phyloP scores from a whole-genome alignment of 2,329 filamentous ascomycete genomes.

The Fusarium equiseti region DNA sequence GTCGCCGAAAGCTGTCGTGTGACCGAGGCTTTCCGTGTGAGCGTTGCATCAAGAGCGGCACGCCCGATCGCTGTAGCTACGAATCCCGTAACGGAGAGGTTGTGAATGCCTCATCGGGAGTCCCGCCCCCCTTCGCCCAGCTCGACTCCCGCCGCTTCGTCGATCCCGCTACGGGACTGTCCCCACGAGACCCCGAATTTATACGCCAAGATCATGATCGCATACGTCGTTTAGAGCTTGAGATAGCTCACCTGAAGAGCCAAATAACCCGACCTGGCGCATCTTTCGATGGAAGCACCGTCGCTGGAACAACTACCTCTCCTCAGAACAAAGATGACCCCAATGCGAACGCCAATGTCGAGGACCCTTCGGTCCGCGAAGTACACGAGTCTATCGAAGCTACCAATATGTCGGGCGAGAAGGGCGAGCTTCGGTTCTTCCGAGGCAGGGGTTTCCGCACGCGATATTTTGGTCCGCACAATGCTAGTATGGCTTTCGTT shows the following conservation, averaged over 20 bases:
- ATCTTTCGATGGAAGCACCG: slow-evolving; percentile 65
- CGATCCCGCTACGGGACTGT: slow-evolving; percentile 47
- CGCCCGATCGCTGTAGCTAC: slow-evolving; percentile 70
- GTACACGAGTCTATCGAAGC: slow-evolving; percentile 57
- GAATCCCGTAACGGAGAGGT: slow-evolving; percentile 67
- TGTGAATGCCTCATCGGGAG: slow-evolving; percentile 60
- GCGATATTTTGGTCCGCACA: slow-evolving; percentile 70
- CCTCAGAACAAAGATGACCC: slow-evolving; percentile 61
- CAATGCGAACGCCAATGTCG: slow-evolving; percentile 48
- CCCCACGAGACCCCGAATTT: slow-evolving; percentile 53
- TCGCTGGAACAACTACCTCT: slow-evolving; percentile 59
- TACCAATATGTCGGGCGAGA: slow-evolving; percentile 57
- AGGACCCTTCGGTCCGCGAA: slow-evolving; percentile 52
- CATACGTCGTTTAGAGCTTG: slow-evolving; percentile 69
- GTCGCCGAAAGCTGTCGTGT: slow-evolving; percentile 71
- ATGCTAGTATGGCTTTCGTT: slow-evolving; percentile 70
- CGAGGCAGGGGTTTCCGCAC: slow-evolving; percentile 70
- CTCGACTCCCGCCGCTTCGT: slow-evolving; percentile 56
- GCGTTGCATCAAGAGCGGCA: slow-evolving; percentile 72
- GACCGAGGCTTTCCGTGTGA: slow-evolving; percentile 72
- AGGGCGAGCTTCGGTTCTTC: slow-evolving; percentile 68
- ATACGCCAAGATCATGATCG: slow-evolving; percentile 66
- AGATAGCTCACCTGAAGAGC: slow-evolving; percentile 68
- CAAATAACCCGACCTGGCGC: slow-evolving; percentile 60
- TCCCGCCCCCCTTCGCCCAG: slow-evolving; percentile 58